Base-by-base conservation (phyloP, 371 early-diverging fungal genomes). In the Syncephalastrum monosporum region DNA sequence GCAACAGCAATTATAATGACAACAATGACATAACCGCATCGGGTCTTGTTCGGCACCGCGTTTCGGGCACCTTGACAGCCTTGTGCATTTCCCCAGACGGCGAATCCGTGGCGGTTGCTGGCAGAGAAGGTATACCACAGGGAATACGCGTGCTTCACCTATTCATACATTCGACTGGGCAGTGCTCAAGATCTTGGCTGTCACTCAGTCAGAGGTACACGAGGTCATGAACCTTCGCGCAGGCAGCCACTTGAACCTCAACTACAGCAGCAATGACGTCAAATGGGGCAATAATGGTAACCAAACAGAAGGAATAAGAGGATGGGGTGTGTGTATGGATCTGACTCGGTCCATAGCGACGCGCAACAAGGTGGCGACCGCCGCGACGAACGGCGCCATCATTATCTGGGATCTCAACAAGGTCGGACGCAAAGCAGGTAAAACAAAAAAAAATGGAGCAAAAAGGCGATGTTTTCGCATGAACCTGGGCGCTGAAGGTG, bases 281-380 rank as follows among this genome's bases (percentile, higher is more conserved):
- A 88, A 89, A 60, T 94, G 95, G 95, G 89, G 89, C 24, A 84
- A 81, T 60, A 65, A 74, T 43, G 80, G 85, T 82, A 69, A 56
- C 66, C 54, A 33, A 27, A 10, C 42, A 10, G 12, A 51, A 24
- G 21, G 41, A 16, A 24, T 12, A 14, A 16, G n/a, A 27, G 16
- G 10, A 27, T 15, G 19, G 8, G 8, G 38, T 10, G 3, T 33
- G 5, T 33, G 8, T 12, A 53, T 42, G 16, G 56, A 46, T 47
- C 33, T 60, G 10, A 6, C 50, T 50, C 38, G n/a, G 42, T 27
- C 10, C 51, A 33, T 12, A 75, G 75, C 65, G 42, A 81, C 82
- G 52, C 67, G 69, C 60, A 50, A 73, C 38, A 86, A 85, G 55
- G 79, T 93, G 29, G 92, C 90, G 0, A 90, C 94, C 5, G 89